Evolutionary conservation across 164 flowering plant species (phyloP), one percentile per base, ranked within the genome.

Genomic region (Kingdonia uniflora): DNA sequence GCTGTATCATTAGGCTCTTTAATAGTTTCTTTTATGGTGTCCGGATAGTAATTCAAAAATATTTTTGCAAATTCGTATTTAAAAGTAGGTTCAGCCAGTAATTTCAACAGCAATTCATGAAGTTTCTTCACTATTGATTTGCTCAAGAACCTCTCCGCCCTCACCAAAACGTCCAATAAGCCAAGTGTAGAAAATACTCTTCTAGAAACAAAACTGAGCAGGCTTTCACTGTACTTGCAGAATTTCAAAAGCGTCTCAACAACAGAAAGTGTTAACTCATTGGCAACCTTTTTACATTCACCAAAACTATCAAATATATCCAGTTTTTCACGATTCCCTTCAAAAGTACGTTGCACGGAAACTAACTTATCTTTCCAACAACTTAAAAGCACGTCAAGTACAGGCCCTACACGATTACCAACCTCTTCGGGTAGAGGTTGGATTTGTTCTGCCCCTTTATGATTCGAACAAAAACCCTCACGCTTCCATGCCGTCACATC

Each of bases 401-500:
- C 78, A 38, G 97, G 92, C 37, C 77, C 88, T 15, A 80, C 74
- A 56, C 85, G 72, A 24, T 63, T 68, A 15, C 82, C 82, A 62
- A 68, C 57, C 41, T 79, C 73, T 57, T 77, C 80, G 0, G 84
- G 75, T 33, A 94, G 95, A 19, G 95, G 88, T 52, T 72, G 80
- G 53, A 94, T 83, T 72, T 87, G 82, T 52, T 83, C 96, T n/a
- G 88, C 80, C 51, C 99, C 97, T 71, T 73, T 83, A 65, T 94
- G 99, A 59, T 72, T 82, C 19, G 95, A 83, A 75, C 99, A 94
- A 61, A 94, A 94, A 6, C 99, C 97, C 59, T 83, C 84, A 0
- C 83, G 83, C 64, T 89, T 94, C 97, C 97, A 94, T 19, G 99
- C 99, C 33, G 94, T 89, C 42, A 63, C 81, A 73, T 94, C 99